Evolutionary conservation across 140 eudicot species (phyloP).

Genomic region (Ambrosia hybrid): DNA sequence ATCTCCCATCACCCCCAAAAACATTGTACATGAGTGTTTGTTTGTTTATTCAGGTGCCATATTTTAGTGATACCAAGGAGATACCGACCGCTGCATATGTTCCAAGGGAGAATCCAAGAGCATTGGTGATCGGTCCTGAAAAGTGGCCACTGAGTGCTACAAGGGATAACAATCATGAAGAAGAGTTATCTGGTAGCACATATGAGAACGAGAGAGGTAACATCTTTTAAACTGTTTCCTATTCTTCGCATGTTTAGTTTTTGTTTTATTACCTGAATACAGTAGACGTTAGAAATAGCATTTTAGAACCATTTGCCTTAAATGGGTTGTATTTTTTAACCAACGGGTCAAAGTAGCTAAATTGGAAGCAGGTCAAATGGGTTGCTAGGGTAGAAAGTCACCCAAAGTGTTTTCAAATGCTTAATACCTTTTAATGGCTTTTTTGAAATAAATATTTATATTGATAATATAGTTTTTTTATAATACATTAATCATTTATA

Average conservation of each 20-base stretch:
- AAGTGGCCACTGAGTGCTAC: slow-evolving; percentile 17
- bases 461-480: neutral
- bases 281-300: neutral
- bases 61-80: slow-evolving; percentile 34
- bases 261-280: neutral
- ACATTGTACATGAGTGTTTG: neutral
- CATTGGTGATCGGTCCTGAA: slow-evolving; percentile 34
- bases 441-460: neutral
- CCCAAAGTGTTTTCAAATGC: neutral
- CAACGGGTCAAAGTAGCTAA: neutral
- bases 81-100: slow-evolving; percentile 23
- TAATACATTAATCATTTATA: neutral
- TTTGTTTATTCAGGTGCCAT: slow-evolving; percentile 49
- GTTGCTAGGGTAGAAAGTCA: neutral
- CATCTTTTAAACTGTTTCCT: neutral
- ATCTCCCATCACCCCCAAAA: neutral
- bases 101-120: slow-evolving; percentile 69
- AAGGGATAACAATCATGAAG: slow-evolving; percentile 16
- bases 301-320: neutral
- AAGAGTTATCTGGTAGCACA: neutral
- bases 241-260: neutral
- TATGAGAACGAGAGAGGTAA: slow-evolving; percentile 24
- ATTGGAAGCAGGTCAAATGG: neutral
- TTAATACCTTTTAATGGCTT: neutral
- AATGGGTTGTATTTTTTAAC: neutral